Conservation (phyloP, 257 asterid species). For the Jacaranda copaia region DNA sequence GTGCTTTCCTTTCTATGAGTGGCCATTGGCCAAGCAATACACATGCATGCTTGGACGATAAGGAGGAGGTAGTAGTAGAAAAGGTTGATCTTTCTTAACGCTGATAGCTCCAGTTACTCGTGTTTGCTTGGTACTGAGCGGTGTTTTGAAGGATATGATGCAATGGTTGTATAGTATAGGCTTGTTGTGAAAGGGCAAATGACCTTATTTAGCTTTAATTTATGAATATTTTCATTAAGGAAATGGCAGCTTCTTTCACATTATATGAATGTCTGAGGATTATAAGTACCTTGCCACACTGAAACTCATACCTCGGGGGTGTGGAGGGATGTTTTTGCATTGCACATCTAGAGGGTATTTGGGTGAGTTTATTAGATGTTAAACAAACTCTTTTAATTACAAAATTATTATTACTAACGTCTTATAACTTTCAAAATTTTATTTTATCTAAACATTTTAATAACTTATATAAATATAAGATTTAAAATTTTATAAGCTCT, state of each 20-base stretch:
- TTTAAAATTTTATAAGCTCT: no score
- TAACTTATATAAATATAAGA: no score
- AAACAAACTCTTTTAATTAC: no score
- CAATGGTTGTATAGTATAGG: neutral
- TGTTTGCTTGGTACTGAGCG: neutral
- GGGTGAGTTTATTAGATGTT: no score
- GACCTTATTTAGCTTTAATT: neutral
- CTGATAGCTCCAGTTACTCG: neutral
- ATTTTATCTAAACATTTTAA: no score
- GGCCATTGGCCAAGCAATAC: slow-evolving; percentile 14
- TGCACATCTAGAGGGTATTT: no score
- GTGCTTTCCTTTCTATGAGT: neutral
- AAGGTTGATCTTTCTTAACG: neutral
- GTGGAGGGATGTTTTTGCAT: neutral
- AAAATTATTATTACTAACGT: no score
- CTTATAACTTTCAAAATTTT: no score
- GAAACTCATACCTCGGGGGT: neutral
- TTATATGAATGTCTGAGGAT: no score
- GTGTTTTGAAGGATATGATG: neutral
- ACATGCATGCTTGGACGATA: neutral
- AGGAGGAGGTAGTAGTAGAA: neutral
- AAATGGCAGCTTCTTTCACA: neutral
- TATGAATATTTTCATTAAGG: neutral
- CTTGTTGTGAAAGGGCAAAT: slow-evolving; percentile 1
- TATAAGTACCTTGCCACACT: neutral